Evolutionary conservation across 441 rosid genomes (phyloP), one percentile per base, ranked within the genome.

Genomic region (Kokia cookei): DNA sequence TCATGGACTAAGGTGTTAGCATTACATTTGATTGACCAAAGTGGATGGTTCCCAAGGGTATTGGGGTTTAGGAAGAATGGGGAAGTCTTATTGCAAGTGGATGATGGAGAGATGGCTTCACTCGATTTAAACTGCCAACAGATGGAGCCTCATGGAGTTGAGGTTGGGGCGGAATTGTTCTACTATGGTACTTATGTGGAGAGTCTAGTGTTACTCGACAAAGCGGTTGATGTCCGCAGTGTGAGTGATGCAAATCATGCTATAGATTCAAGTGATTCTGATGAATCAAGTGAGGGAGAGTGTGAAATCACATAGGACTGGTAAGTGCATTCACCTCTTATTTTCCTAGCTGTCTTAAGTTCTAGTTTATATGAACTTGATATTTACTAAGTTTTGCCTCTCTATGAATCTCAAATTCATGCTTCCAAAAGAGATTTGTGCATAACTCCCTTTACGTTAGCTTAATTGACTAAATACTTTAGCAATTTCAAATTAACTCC

Each of bases 1-100:
- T 45, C 75, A 57, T 72, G 75, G 75, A 45, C 26, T 24, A 72
- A 26, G 67, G 54, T 43, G 40, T 72, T 55, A 1, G 32, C 14
- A 55, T 55, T 60, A 2, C 42, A 27, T 45, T 24, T 43, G 42
- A n/a, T 22, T 15, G 19, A 43, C 2, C 54, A 57, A 10, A 43
- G 11, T 27, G 57, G 37, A 24, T 5, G 5, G 17, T 9, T 5
- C 13, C 57, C 43, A 11, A 27, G 2, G 42, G 57, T 27, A 4
- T 72, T 60, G 45, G 67, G 57, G 55, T 72, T 72, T 29, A 47
- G 67, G 64, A 60, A 60, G 43, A 60, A 60, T 45, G 68, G 58
- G 12, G 68, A 72, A 47, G 43, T 72, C 27, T 11, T 72, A 17
- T 45, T 58, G 55, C 58, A 26, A 60, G 32, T 43, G 66, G 24